A percentile compares a stretch with the other conserved stretches of the same genome.
Evolutionary conservation across 1,284 basidiomycete genomes (phyloP).

Genomic region (Takashimella koratensis): DNA sequence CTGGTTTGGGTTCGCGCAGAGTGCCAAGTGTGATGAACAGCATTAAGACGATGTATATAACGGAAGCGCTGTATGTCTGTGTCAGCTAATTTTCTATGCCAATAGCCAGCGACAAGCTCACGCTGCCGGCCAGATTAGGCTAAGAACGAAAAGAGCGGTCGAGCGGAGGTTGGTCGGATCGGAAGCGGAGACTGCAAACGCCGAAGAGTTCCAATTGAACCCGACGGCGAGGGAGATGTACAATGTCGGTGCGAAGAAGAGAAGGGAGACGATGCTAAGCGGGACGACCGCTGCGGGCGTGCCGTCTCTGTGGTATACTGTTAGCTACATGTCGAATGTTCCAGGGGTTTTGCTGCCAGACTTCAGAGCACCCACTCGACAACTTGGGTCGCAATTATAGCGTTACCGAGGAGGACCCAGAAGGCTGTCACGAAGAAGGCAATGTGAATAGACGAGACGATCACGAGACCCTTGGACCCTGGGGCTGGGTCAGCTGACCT

Average conservation of each 20-base stretch:
- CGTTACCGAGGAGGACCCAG: constrained; percentile 73
- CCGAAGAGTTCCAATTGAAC: constrained; percentile 59
- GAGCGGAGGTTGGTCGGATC: constrained; percentile 55
- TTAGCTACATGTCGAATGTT: not conserved
- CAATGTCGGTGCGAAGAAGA: constrained; percentile 65
- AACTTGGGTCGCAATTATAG: constrained; percentile 71
- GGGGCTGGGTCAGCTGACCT: not conserved
- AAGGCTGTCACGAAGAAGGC: constrained; percentile 66
- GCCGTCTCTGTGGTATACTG: constrained; percentile 56
- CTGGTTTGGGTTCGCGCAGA: constrained; percentile 67
- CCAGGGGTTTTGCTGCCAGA: no score
- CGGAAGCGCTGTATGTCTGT: constrained; percentile 55
- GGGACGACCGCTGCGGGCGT: constrained; percentile 53
- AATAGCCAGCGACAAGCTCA: constrained; percentile 49
- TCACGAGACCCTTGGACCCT: constrained; percentile 62
- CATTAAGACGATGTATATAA: constrained; percentile 69
- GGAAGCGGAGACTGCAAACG: constrained; percentile 57
- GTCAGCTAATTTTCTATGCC: not conserved
- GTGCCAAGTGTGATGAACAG: constrained; percentile 66
- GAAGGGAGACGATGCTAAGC: constrained; percentile 57
- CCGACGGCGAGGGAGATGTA: constrained; percentile 77
- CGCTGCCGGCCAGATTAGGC: constrained; percentile 77
- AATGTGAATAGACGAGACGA: constrained; percentile 68
- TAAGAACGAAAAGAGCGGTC: constrained; percentile 70
- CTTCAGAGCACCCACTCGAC: constrained; percentile 46